Base-by-base conservation (phyloP, 495 filamentous ascomycete genomes). In the Parachaetomium inaequale region DNA sequence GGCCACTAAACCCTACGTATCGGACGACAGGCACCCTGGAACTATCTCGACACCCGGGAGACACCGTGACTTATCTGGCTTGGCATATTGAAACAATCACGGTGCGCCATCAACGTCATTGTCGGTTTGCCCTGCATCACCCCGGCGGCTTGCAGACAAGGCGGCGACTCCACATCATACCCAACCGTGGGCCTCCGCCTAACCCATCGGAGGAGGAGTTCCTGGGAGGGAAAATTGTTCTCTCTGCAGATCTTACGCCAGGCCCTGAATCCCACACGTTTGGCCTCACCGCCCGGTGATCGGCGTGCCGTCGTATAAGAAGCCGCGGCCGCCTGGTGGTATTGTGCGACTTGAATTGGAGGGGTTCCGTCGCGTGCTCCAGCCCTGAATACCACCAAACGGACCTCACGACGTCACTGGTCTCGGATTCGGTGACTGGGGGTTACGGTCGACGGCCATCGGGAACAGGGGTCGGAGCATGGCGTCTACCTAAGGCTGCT, bases 281-380 rank as follows among this genome's bases (percentile, higher is more conserved):
- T 31, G 21, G n/a, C 49, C 52, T 63, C 56, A 54, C 55, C 62
- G 46, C 32, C 38, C 61, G 26, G 36, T 43, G 40, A 62, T 60
- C 58, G 47, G 49, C 58, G 46, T 15, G 36, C 23, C 17, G 47
- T 11, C 52, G 19, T 40, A 50, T 23, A 56, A 62, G 32, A 49
- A 47, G 51, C 43, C 12, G 42, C 12, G 7, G 11, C 14, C n/a
- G 32, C 59, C 59, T 42, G 40, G 42, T 62, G 40, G 32, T 31
- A 55, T 64, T 64, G 56, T 64, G 58, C 51, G 62, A 57, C 57
- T 34, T 7, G 31, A 40, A 10, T n/a, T 54, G 40, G 50, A 54
- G 58, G 50, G 50, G 49, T 46, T 53, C 40, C 42, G 36, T 46
- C 25, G 17, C 19, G 28, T 47, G 58, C 10, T 26, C 17, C 43